Percentiles rank a stretch among this genome's conserved stretches.
These are phyloP conservation scores for Aspergillus hancockii DNA, from an alignment of 495 filamentous ascomycete species.

Conservation along the genomic window DNA sequence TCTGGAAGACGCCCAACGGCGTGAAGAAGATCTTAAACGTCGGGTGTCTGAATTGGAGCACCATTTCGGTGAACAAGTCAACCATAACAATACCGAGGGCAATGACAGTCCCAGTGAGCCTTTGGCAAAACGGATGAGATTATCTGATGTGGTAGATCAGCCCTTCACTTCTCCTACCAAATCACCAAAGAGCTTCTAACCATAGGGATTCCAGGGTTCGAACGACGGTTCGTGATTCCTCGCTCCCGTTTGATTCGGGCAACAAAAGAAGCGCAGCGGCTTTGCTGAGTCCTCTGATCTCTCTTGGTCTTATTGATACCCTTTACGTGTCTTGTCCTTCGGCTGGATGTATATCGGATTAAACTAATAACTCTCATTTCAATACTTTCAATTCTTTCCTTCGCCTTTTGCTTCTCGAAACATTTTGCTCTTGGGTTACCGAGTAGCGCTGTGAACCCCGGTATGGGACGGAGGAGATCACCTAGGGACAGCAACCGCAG, in stretches of 20 bases:
- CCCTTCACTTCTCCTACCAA: conserved; percentile 37
- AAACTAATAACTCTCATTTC: conserved; percentile 18
- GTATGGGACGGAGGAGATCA: conserved; percentile 5
- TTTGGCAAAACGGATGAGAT: conserved; percentile 45
- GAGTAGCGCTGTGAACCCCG: background rate
- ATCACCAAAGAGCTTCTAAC: conserved; percentile 42
- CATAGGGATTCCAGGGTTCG: conserved; percentile 4
- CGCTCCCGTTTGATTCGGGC: background rate
- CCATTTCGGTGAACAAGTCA: conserved; percentile 48
- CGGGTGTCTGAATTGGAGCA: conserved; percentile 78
- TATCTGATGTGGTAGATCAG: conserved; percentile 48
- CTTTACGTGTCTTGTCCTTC: conserved; percentile 42
- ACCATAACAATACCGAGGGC: conserved; percentile 14
- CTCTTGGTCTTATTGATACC: conserved; percentile 48
- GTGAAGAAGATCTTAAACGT: conserved; percentile 81
- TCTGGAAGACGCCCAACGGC: conserved; percentile 71
- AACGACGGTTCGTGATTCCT: conserved; percentile 7
- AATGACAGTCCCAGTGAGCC: conserved; percentile 42
- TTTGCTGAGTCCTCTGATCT: conserved; percentile 34
- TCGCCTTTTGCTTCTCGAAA: background rate
- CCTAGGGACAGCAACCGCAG: background rate
- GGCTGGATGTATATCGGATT: conserved; percentile 35
- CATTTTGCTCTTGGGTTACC: background rate
- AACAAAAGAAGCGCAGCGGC: conserved; percentile 12
- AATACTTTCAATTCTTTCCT: background rate